These are phyloP conservation scores for Candida wancherniae DNA, from an alignment of 805 yeast genomes.

Conservation along the genomic window DNA sequence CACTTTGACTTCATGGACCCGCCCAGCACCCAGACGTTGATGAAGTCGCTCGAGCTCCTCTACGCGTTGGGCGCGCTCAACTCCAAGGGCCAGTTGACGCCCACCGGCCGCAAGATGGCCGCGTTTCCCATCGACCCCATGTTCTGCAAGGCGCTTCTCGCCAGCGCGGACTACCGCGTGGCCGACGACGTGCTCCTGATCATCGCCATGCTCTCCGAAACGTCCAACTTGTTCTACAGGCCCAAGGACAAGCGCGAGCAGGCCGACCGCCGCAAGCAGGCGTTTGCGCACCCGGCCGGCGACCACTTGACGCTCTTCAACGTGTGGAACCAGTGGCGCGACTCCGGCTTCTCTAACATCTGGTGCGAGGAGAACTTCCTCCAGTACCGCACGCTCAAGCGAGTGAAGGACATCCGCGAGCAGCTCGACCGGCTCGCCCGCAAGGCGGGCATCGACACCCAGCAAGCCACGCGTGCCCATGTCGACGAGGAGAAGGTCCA, in stretches of 20 bases:
- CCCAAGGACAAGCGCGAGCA: conserved; percentile 63
- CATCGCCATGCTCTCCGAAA: conserved; percentile 78
- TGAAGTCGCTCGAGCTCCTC: conserved; percentile 73
- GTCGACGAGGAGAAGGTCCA: conserved; percentile 34
- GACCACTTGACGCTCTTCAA: conserved; percentile 77
- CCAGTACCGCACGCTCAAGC: conserved; percentile 65
- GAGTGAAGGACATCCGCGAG: conserved; percentile 65
- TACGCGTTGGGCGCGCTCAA: conserved; percentile 85
- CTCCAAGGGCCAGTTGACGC: conserved; percentile 71
- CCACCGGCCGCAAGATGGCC: conserved; percentile 79
- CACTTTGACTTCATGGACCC: conserved; percentile 89
- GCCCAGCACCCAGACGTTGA: conserved; percentile 70
- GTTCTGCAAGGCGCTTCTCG: conserved; percentile 69
- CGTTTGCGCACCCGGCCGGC: conserved; percentile 55
- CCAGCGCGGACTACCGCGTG: conserved; percentile 58
- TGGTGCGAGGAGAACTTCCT: conserved; percentile 88
- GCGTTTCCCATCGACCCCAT: conserved; percentile 91
- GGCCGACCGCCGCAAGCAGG: conserved; percentile 60
- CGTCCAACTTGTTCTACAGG: conserved; percentile 63
- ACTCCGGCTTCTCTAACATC: conserved; percentile 56
- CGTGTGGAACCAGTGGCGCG: conserved; percentile 73
- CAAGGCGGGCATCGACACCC: conserved; percentile 41
- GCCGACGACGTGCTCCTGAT: conserved; percentile 66
- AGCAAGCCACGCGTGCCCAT: conserved; percentile 4
- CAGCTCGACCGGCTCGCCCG: conserved; percentile 64